phyloP scores from a whole-genome alignment of 2,329 filamentous ascomycete genomes.

The Hypoxylon rubiginosum region DNA sequence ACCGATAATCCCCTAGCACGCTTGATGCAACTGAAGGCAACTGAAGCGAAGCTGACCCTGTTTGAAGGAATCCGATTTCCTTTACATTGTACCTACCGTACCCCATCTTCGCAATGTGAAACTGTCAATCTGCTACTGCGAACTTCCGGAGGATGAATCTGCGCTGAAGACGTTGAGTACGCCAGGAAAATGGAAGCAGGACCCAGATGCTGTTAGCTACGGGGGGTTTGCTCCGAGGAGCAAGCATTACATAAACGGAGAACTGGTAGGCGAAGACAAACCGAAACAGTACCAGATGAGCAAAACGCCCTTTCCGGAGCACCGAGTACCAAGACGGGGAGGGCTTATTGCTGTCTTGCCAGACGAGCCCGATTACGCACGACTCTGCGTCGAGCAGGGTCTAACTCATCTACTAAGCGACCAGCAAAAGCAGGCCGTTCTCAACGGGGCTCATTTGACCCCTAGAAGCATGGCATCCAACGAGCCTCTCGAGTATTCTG shows the following conservation, averaged over 20 bases:
- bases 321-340: slow-evolving; percentile 66
- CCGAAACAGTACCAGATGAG: slow-evolving; percentile 63
- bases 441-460: slow-evolving; percentile 64
- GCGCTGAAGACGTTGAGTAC: slow-evolving; percentile 58
- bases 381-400: slow-evolving; percentile 69
- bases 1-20: neutral
- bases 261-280: slow-evolving; percentile 65
- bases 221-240: slow-evolving; percentile 68
- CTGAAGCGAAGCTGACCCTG: slow-evolving; percentile 33
- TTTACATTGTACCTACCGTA: slow-evolving; percentile 69
- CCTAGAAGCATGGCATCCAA: slow-evolving; percentile 58
- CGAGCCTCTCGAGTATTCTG: slow-evolving; percentile 43
- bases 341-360: slow-evolving; percentile 66
- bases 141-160: slow-evolving; percentile 66
- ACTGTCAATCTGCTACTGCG: slow-evolving; percentile 70
- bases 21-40: neutral
- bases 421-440: slow-evolving; percentile 58
- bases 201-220: slow-evolving; percentile 67
- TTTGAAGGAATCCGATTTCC: slow-evolving; percentile 70
- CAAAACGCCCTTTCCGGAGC: slow-evolving; percentile 67
- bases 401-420: slow-evolving; percentile 66
- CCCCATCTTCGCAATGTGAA: slow-evolving; percentile 70
- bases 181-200: slow-evolving; percentile 69
- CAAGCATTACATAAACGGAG: slow-evolving; percentile 71
- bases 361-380: slow-evolving; percentile 69